Evolutionary conservation across 768 basidiomycete genomes (phyloP).

Genomic region (Serendipita sp.): DNA sequence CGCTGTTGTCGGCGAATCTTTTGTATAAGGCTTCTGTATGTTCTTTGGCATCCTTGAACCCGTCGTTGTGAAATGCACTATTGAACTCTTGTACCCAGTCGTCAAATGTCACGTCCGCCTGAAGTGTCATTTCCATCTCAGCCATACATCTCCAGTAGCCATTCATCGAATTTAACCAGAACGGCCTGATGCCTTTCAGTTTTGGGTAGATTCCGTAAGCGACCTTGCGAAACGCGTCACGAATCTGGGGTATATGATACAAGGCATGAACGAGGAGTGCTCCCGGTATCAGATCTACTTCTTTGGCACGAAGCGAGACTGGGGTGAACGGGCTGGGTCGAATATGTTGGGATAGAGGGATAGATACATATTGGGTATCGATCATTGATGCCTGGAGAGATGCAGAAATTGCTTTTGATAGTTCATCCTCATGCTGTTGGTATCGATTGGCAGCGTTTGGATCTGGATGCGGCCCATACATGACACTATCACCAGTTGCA

Average conservation of each 20-base stretch:
- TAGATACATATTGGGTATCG: neutral
- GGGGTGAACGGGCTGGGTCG: neutral
- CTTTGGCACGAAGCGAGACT: neutral
- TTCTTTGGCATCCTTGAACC: neutral
- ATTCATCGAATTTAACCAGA: neutral
- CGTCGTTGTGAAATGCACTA: neutral
- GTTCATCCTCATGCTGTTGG: neutral
- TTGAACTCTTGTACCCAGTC: neutral
- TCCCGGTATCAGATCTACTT: neutral
- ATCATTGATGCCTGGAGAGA: neutral
- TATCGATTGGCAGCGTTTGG: neutral
- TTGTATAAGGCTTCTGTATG: neutral
- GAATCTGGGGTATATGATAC: constrained; percentile 1
- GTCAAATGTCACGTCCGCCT: neutral
- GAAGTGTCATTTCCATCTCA: neutral
- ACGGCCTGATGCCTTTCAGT: neutral
- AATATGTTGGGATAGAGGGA: neutral
- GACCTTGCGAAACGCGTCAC: neutral
- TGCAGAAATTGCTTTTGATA: neutral
- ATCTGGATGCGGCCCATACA: neutral
- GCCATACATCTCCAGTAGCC: neutral
- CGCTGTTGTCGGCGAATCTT: neutral
- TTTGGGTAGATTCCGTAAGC: neutral
- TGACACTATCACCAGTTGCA: neutral
- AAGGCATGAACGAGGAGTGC: neutral